A percentile compares a stretch with the other conserved stretches of the same genome.
phyloP scores from a whole-genome alignment of 164 flowering plant species.

The Stephania yunnanensis region DNA sequence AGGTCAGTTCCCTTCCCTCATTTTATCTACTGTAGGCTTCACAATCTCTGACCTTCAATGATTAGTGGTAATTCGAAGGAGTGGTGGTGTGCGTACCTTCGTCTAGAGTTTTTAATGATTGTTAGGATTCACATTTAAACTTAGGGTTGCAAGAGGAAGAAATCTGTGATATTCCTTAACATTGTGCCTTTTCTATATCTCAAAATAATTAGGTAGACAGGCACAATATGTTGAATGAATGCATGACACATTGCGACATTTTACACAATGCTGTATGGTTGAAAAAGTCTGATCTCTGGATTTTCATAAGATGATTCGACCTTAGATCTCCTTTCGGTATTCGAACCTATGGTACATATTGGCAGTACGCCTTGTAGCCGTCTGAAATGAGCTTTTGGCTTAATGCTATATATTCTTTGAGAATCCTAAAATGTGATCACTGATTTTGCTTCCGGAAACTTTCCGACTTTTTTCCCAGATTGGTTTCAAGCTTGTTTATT shows the following conservation, averaged over 20 bases:
- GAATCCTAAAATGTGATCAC: neutral
- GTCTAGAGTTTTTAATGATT: too few relatives aligned
- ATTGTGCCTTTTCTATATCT: neutral
- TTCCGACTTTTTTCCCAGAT: neutral
- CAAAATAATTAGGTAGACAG: neutral
- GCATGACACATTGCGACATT: neutral
- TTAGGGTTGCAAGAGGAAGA: neutral
- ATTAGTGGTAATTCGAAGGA: neutral
- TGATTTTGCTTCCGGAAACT: neutral
- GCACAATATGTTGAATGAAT: neutral
- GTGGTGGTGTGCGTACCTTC: neutral
- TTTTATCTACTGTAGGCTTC: neutral
- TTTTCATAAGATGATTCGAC: neutral
- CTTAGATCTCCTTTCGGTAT: neutral
- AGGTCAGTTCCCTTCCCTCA: conserved; percentile 39
- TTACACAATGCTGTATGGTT: neutral
- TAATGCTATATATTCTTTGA: neutral
- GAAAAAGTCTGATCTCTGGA: neutral
- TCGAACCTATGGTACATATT: too few relatives aligned
- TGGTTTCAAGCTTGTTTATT: neutral
- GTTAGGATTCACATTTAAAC: neutral
- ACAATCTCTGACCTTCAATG: neutral
- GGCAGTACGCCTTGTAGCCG: too few relatives aligned
- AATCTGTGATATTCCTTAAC: neutral
- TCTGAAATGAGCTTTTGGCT: neutral